phyloP scores from a whole-genome alignment of 2,329 filamentous ascomycete genomes.

The Xylaria polymorpha region DNA sequence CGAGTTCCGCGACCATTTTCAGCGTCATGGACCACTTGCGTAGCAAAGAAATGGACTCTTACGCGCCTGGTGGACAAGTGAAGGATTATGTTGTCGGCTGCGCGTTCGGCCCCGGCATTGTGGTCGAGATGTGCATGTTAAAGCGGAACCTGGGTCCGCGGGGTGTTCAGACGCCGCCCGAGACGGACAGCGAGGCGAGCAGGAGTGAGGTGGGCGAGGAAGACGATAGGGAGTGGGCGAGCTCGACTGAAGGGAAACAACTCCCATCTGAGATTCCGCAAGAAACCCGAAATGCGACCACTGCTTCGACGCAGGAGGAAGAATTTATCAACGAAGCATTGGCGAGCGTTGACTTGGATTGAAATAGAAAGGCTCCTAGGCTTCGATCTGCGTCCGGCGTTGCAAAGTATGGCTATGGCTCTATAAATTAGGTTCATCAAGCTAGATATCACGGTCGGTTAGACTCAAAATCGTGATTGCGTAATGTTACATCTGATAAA shows the following conservation, averaged over 20 bases:
- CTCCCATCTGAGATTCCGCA: slow-evolving; percentile 35
- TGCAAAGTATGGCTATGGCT: slow-evolving; percentile 15
- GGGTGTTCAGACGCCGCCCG: slow-evolving; percentile 62
- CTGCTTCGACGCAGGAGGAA: slow-evolving; percentile 14
- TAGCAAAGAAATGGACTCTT: slow-evolving; percentile 68
- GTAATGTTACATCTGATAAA: background rate
- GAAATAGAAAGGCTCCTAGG: slow-evolving; percentile 3
- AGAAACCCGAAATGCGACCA: background rate
- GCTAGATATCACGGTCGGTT: slow-evolving; percentile 9
- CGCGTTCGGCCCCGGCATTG: slow-evolving; percentile 76
- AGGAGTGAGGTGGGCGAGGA: slow-evolving; percentile 56
- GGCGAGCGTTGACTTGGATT: slow-evolving; percentile 44
- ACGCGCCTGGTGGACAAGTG: slow-evolving; percentile 61
- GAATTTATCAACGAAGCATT: slow-evolving; percentile 42
- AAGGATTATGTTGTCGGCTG: slow-evolving; percentile 72
- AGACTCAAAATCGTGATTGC: background rate
- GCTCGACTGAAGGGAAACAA: slow-evolving; percentile 41
- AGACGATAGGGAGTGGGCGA: slow-evolving; percentile 46
- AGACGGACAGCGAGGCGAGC: slow-evolving; percentile 64
- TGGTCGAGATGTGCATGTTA: slow-evolving; percentile 75
- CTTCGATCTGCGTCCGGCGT: slow-evolving; percentile 10
- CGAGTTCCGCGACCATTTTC: slow-evolving; percentile 75
- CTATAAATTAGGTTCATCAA: slow-evolving; percentile 8
- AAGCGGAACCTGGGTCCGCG: slow-evolving; percentile 58
- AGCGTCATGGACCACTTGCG: slow-evolving; percentile 73